A percentile compares a stretch with the other conserved stretches of the same genome.
Evolutionary conservation across 2,329 filamentous ascomycete species (phyloP).

Genomic region (Phialocephala subalpina): DNA sequence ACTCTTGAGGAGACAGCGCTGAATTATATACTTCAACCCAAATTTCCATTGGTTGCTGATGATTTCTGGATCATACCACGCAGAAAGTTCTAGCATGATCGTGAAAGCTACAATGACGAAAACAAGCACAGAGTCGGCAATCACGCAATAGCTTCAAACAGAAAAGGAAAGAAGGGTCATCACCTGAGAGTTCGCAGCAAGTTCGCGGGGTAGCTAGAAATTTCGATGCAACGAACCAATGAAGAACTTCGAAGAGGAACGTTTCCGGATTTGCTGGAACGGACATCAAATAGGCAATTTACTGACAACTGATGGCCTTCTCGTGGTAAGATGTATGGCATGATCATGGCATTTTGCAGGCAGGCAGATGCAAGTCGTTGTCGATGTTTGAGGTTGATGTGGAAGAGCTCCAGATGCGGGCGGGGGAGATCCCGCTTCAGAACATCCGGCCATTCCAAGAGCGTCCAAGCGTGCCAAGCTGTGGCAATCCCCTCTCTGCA

Average conservation of each 20-base stretch:
- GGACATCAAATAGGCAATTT: background rate
- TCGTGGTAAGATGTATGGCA: background rate
- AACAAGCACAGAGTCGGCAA: background rate
- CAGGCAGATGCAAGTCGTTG: background rate
- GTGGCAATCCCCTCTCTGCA: background rate
- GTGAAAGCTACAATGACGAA: slow-evolving; percentile 10
- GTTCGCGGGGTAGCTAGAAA: slow-evolving; percentile 3
- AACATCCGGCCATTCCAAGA: background rate
- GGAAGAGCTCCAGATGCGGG: background rate
- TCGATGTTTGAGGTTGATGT: background rate
- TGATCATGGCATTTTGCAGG: background rate
- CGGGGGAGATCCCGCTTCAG: background rate
- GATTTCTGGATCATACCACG: slow-evolving; percentile 17
- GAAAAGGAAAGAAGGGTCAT: background rate
- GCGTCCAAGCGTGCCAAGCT: background rate
- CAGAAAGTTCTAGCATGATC: slow-evolving; percentile 31
- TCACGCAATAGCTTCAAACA: slow-evolving; percentile 12
- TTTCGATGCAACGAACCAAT: slow-evolving; percentile 5
- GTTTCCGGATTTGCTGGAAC: background rate
- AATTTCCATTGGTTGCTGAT: slow-evolving; percentile 28
- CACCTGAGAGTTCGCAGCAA: slow-evolving; percentile 10
- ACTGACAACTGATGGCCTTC: background rate
- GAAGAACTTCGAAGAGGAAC: background rate
- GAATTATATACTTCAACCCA: slow-evolving; percentile 31
- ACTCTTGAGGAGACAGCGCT: slow-evolving; percentile 8